Conservation (phyloP, 164 flowering plant species). For the Warburgia ugandensis region DNA sequence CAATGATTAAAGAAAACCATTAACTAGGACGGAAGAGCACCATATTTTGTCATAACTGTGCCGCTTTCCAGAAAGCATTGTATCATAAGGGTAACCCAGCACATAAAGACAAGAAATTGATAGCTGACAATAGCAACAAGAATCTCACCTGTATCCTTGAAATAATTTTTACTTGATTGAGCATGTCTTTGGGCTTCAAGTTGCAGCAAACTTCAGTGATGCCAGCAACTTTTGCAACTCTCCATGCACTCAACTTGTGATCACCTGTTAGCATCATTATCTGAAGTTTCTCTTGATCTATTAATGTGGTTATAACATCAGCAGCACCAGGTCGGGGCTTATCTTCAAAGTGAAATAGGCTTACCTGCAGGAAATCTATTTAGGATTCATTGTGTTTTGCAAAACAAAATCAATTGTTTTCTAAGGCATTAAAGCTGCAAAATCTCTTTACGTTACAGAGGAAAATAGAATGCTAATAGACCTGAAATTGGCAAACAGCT, state of each 20-base stretch:
- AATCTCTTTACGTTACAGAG: not conserved
- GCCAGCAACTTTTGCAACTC: conserved; percentile 89
- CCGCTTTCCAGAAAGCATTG: no score
- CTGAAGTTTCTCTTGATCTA: conserved; percentile 57
- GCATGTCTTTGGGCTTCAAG: conserved; percentile 95
- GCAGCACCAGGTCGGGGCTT: conserved; percentile 73
- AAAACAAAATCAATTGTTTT: no score
- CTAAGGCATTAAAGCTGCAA: no score
- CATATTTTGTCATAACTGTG: no score
- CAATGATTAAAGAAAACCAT: no score
- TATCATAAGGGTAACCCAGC: not conserved
- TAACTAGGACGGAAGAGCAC: no score
- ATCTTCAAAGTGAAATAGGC: conserved; percentile 93
- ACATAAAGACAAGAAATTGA: not conserved
- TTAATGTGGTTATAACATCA: conserved; percentile 50
- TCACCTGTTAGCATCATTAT: conserved; percentile 98
- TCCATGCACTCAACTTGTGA: conserved; percentile 80
- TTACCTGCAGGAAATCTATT: conserved; percentile 42
- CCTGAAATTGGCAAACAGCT: not conserved
- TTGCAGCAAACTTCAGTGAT: conserved; percentile 68
- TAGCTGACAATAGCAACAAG: not conserved
- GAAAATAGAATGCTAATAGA: not conserved
- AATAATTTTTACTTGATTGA: conserved; percentile 69
- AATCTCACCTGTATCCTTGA: conserved; percentile 66
- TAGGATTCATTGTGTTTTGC: not conserved